A percentile compares a stretch with the other conserved stretches of the same genome.
phyloP scores from a whole-genome alignment of 345 rosid genomes.

The Durio zibethinus region DNA sequence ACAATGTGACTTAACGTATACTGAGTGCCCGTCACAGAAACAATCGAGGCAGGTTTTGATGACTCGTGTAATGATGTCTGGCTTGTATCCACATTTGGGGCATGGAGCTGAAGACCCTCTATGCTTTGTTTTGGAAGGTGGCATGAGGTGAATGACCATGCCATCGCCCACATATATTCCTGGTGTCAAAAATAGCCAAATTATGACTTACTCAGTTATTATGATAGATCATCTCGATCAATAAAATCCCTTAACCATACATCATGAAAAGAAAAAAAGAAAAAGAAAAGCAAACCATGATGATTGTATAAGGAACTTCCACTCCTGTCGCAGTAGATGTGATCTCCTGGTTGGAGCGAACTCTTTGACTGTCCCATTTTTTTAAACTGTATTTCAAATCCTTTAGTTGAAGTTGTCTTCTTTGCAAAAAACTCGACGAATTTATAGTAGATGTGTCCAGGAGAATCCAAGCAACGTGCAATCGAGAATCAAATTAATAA shows the following conservation, averaged over 20 bases:
- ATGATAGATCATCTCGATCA: too few relatives aligned
- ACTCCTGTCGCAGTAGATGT: neutral
- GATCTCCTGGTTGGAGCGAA: neutral
- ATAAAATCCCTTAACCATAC: too few relatives aligned
- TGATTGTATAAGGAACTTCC: neutral
- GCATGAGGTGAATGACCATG: neutral
- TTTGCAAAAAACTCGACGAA: neutral
- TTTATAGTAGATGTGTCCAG: neutral
- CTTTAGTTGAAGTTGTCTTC: neutral
- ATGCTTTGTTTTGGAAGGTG: too few relatives aligned
- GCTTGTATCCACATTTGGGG: neutral
- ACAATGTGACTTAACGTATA: too few relatives aligned
- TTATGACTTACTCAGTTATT: too few relatives aligned
- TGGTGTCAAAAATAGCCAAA: neutral
- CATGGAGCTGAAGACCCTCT: neutral
- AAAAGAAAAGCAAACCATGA: neutral
- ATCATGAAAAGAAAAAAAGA: too few relatives aligned
- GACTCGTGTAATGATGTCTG: neutral
- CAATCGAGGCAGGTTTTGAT: neutral
- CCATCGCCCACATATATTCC: neutral
- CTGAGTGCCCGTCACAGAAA: neutral
- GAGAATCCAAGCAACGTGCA: neutral
- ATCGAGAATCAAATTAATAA: neutral
- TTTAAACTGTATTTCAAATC: neutral
- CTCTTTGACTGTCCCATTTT: neutral